A percentile compares a stretch with the other conserved stretches of the same genome.
phyloP scores from a whole-genome alignment of 371 early-diverging fungal species.

The Rozella allomycis region DNA sequence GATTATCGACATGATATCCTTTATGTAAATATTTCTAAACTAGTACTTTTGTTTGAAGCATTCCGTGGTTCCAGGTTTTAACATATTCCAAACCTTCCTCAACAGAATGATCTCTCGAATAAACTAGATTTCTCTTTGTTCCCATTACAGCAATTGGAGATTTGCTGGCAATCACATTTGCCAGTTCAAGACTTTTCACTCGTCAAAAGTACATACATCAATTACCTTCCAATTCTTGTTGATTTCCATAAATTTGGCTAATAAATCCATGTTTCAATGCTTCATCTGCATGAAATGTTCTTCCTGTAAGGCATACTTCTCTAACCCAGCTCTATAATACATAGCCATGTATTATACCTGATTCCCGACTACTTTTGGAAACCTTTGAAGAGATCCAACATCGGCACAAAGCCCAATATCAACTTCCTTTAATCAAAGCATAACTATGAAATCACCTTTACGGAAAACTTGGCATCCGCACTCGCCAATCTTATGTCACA shows the following conservation, averaged over 20 bases:
- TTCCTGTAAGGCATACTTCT: conserved; percentile 64
- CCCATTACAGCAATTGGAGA: conserved; percentile 68
- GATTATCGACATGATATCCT: too few species aligned
- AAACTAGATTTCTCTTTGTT: conserved; percentile 40
- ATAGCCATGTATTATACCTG: too few species aligned
- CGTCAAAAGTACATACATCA: conserved; percentile 2
- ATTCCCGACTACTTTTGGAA: conserved; percentile 83
- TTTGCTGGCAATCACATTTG: conserved; percentile 55
- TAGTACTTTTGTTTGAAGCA: too few species aligned
- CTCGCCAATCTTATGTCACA: conserved; percentile 74
- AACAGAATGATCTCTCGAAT: not conserved
- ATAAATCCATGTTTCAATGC: conserved; percentile 61
- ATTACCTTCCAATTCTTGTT: conserved; percentile 24
- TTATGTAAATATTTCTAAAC: too few species aligned
- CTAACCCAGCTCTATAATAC: conserved; percentile 75
- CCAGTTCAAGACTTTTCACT: conserved; percentile 16
- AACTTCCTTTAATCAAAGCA: conserved; percentile 32
- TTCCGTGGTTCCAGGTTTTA: not conserved
- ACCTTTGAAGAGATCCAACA: conserved; percentile 64
- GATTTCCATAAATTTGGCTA: conserved; percentile 32
- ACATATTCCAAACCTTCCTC: not conserved
- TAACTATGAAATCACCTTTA: conserved; percentile 30
- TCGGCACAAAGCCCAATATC: conserved; percentile 72
- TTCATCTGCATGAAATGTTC: conserved; percentile 50
- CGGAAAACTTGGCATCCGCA: conserved; percentile 51